phyloP scores from a whole-genome alignment of 73 alveolate genomes.

The Diophrys sp. region DNA sequence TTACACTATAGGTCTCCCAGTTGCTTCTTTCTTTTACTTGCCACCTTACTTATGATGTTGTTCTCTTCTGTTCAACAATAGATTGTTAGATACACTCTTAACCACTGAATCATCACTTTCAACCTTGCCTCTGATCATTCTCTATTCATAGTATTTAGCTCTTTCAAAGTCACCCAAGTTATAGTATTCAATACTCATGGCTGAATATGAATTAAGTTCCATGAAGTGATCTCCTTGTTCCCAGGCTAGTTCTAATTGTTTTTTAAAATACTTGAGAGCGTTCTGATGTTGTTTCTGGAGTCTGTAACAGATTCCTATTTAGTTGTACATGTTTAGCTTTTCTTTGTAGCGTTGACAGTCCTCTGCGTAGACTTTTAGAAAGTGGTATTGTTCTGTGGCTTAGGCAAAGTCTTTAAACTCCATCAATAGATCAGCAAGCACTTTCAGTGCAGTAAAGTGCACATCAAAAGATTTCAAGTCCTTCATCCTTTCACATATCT shows the following conservation, averaged over 20 bases:
- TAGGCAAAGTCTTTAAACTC: conserved; percentile 25
- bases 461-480: neutral
- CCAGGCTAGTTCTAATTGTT: conserved; percentile 49
- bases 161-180: conserved; percentile 47
- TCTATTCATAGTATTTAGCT: conserved; percentile 44
- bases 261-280: conserved; percentile 45
- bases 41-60: neutral
- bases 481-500: neutral
- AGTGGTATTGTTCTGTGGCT: conserved; percentile 20
- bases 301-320: conserved; percentile 58
- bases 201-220: conserved; percentile 52
- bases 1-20: conserved; percentile 4
- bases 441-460: conserved; percentile 1
- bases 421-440: conserved; percentile 28
- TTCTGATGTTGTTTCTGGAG: conserved; percentile 33
- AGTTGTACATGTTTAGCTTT: conserved; percentile 25
- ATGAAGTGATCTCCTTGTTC: conserved; percentile 26
- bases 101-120: conserved; percentile 42
- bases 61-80: conserved; percentile 32
- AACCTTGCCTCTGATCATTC: conserved; percentile 47
- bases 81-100: conserved; percentile 40
- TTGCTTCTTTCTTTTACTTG: conserved; percentile 15
- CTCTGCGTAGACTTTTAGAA: conserved; percentile 29
- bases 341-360: conserved; percentile 26
- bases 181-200: conserved; percentile 41